Percentiles rank a stretch among this genome's conserved stretches.
Evolutionary conservation across 768 basidiomycete species (phyloP).

Genomic region (Phylloporus scabripes): DNA sequence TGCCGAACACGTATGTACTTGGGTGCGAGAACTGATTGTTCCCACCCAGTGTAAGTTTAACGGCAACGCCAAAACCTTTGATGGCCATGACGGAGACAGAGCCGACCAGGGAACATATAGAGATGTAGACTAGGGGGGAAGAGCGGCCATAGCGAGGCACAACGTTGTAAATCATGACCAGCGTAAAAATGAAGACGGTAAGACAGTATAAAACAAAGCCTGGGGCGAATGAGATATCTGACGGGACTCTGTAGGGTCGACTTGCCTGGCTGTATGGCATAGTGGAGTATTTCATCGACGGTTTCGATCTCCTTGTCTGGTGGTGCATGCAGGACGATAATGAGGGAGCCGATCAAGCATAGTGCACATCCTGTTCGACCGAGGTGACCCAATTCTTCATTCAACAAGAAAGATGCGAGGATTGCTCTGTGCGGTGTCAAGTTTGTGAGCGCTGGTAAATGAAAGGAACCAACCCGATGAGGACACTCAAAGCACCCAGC

Average conservation of each 20-base stretch:
- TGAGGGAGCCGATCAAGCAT: constrained; percentile 81
- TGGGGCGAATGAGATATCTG: constrained; percentile 29
- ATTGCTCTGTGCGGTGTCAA: constrained; percentile 59
- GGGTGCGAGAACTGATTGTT: constrained; percentile 94
- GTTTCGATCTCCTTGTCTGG: constrained; percentile 91
- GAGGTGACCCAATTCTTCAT: constrained; percentile 91
- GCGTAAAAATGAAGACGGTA: constrained; percentile 71
- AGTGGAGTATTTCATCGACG: constrained; percentile 88
- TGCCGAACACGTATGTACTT: constrained; percentile 93
- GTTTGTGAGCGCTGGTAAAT: background rate
- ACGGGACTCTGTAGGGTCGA: background rate
- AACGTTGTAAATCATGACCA: constrained; percentile 83
- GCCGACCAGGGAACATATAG: constrained; percentile 94
- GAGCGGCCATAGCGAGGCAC: constrained; percentile 82
- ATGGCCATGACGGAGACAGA: constrained; percentile 98
- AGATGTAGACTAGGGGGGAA: constrained; percentile 89
- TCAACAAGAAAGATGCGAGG: constrained; percentile 86
- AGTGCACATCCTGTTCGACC: constrained; percentile 83
- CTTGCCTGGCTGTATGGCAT: constrained; percentile 90
- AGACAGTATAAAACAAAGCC: constrained; percentile 91
- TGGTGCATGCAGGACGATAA: constrained; percentile 95
- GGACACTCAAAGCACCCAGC: constrained; percentile 91
- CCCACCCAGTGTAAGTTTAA: constrained; percentile 89
- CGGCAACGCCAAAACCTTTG: constrained; percentile 95
- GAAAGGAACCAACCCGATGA: constrained; percentile 72